These are phyloP conservation scores for Megacollybia marginata DNA, from an alignment of 768 basidiomycete genomes.

Conservation along the genomic window DNA sequence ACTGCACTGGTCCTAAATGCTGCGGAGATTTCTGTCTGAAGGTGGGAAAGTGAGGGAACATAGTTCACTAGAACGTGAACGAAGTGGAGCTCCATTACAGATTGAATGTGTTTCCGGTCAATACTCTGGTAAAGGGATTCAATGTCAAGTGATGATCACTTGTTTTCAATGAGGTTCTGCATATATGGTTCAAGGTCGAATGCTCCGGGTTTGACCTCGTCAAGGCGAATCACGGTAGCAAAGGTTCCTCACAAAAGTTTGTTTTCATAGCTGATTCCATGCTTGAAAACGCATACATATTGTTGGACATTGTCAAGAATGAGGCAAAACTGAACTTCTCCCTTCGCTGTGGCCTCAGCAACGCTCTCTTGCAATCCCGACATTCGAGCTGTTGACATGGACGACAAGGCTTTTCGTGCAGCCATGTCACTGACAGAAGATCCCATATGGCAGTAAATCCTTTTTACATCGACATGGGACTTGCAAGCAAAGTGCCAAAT, in stretches of 20 bases:
- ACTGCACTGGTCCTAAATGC: conserved; percentile 7
- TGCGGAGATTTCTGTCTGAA: conserved; percentile 8
- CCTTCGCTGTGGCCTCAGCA: neutral
- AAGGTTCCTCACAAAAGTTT: neutral
- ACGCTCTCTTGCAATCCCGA: neutral
- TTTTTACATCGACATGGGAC: neutral
- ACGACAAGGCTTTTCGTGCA: neutral
- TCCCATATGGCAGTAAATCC: neutral
- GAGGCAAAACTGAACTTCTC: neutral
- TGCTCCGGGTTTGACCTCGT: neutral
- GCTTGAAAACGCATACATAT: neutral
- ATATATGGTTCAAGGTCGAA: neutral
- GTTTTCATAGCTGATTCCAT: neutral
- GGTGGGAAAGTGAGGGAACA: conserved; percentile 11
- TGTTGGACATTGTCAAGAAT: neutral
- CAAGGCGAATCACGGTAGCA: no score
- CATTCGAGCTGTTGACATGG: neutral
- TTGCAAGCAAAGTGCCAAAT: no score
- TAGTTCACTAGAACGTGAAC: conserved; percentile 12
- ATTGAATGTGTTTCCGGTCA: conserved; percentile 11
- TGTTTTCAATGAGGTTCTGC: neutral
- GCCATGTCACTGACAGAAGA: neutral
- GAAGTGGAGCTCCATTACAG: conserved; percentile 14
- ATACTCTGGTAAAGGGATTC: conserved; percentile 9
- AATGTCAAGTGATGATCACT: conserved; percentile 7